Percentiles rank a stretch among this genome's conserved stretches.
These are phyloP conservation scores for Allomyces macrogynus DNA, from an alignment of 192 early-diverging fungal genomes.

Conservation along the genomic window DNA sequence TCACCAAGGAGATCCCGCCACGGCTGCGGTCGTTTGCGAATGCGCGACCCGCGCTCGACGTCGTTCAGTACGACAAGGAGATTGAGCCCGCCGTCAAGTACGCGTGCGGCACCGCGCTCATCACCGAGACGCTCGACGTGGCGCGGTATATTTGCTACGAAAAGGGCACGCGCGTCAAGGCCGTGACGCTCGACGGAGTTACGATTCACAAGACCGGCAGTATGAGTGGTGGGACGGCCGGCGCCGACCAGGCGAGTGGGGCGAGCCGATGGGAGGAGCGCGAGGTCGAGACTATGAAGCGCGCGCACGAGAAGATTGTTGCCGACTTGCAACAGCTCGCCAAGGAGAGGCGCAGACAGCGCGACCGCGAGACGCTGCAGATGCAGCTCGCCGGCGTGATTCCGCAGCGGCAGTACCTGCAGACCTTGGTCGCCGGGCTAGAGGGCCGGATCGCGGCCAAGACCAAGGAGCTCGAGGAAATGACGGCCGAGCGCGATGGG, in stretches of 20 bases:
- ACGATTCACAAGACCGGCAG: slow-evolving; percentile 90
- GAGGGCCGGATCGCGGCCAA: slow-evolving; percentile 19
- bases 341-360: slow-evolving; percentile 32
- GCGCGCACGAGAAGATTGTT: slow-evolving; percentile 44
- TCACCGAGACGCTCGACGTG: slow-evolving; percentile 73
- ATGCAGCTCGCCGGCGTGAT: neutral
- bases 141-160: slow-evolving; percentile 78
- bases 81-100: slow-evolving; percentile 69
- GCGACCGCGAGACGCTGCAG: neutral
- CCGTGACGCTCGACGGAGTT: slow-evolving; percentile 79
- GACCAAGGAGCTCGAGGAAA: slow-evolving; percentile 12
- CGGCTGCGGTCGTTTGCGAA: slow-evolving; percentile 50
- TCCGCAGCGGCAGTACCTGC: slow-evolving; percentile 9
- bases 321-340: slow-evolving; percentile 50
- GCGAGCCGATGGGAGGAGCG: slow-evolving; percentile 69
- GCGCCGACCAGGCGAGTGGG: slow-evolving; percentile 16
- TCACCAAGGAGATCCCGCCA: slow-evolving; percentile 54
- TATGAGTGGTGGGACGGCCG: slow-evolving; percentile 60
- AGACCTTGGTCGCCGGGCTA: slow-evolving; percentile 33
- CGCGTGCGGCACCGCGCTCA: slow-evolving; percentile 70
- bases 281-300: slow-evolving; percentile 57
- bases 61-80: slow-evolving; percentile 59
- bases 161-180: slow-evolving; percentile 59
- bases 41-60: slow-evolving; percentile 80
- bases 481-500: slow-evolving; percentile 22